Evolutionary conservation across 257 asterid species (phyloP).

Genomic region (Solanum medicagineum): DNA sequence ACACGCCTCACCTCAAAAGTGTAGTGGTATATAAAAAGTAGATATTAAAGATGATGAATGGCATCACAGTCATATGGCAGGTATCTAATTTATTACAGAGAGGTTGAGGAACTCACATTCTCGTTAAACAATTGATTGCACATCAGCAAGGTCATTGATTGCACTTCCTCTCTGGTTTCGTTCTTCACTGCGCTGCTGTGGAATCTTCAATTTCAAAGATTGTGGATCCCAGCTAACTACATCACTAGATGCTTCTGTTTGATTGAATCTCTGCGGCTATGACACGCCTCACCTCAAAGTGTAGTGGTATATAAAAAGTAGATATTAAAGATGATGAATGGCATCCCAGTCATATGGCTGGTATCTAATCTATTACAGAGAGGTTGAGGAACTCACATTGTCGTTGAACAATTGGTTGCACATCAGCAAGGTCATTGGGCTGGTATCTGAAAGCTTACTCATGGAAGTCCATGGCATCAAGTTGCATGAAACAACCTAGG

Average conservation of each 20-base stretch:
- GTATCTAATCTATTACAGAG: conserved; percentile 32
- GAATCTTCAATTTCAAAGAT: conserved; percentile 86
- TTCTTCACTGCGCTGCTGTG: conserved; percentile 71
- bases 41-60: conserved; percentile 31
- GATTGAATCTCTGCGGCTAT: conserved; percentile 60
- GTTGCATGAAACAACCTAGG: neutral
- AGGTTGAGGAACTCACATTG: conserved; percentile 5
- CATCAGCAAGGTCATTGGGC: neutral
- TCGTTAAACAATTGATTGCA: neutral
- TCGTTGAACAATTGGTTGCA: neutral
- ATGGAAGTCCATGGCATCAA: neutral
- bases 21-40: conserved; percentile 39
- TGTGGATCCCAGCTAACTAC: conserved; percentile 88
- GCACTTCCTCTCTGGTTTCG: conserved; percentile 44
- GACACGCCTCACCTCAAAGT: conserved; percentile 47
- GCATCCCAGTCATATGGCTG: conserved; percentile 60
- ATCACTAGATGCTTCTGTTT: conserved; percentile 72
- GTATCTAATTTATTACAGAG: conserved; percentile 32
- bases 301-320: conserved; percentile 38
- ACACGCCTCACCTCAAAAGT: conserved; percentile 44
- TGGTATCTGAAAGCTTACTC: neutral
- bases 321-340: conserved; percentile 31
- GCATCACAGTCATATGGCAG: conserved; percentile 61
- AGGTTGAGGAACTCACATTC: conserved; percentile 5
- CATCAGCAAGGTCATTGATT: neutral